Conservation (phyloP, 148 eudicot genomes). For the Vaccinium macrocarpon region DNA sequence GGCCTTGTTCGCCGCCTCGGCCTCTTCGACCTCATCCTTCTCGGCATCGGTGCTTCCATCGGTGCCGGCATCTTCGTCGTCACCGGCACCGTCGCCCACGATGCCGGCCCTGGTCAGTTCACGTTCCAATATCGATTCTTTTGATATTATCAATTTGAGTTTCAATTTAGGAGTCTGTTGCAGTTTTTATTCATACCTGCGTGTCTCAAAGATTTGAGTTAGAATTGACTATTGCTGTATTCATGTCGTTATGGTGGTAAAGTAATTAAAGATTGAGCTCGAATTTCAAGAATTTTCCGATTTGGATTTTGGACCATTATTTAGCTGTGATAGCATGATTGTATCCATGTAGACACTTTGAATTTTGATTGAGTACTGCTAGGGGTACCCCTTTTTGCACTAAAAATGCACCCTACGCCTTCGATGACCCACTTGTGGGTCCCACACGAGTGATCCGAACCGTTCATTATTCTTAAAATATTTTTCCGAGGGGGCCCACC, state of each 20-base stretch:
- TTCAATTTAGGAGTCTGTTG: background rate
- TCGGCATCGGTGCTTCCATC: conserved; percentile 92
- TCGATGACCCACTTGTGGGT: no score
- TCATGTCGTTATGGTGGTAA: background rate
- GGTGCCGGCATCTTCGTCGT: conserved; percentile 97
- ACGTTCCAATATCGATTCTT: background rate
- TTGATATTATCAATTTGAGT: background rate
- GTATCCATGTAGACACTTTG: no score
- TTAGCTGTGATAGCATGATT: no score
- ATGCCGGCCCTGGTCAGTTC: conserved; percentile 83
- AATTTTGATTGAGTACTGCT: no score
- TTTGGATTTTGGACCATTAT: background rate
- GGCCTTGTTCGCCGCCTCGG: conserved; percentile 77
- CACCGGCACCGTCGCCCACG: conserved; percentile 93
- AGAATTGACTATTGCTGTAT: background rate
- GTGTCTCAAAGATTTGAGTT: background rate
- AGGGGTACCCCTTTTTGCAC: no score
- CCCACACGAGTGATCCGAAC: no score
- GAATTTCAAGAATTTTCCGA: background rate
- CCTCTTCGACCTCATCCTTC: conserved; percentile 63
- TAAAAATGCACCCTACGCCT: no score
- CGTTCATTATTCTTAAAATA: no score
- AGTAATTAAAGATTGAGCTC: background rate
- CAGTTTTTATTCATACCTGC: background rate
- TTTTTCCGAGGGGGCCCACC: no score